These are phyloP conservation scores for Thoreauomyces humboldtii DNA, from an alignment of 192 early-diverging fungal species.

Conservation along the genomic window DNA sequence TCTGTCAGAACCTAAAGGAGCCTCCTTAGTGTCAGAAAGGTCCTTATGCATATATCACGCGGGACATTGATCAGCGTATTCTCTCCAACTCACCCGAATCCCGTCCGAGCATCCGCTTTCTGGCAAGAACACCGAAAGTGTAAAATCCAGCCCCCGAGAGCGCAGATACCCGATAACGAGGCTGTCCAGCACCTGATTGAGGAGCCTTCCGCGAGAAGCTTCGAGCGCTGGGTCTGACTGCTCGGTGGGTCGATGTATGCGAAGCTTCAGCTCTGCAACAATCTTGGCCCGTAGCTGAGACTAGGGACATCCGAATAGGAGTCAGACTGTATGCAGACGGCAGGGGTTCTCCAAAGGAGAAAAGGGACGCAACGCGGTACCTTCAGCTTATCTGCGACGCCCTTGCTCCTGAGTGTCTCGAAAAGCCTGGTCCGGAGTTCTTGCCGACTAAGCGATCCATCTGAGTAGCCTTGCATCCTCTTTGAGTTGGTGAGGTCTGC, in stretches of 20 bases:
- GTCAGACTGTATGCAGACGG: background rate
- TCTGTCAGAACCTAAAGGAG: conserved; percentile 23
- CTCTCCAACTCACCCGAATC: background rate
- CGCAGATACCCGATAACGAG: conserved; percentile 48
- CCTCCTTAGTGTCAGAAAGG: background rate
- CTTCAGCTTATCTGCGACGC: conserved; percentile 47
- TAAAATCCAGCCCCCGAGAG: conserved; percentile 42
- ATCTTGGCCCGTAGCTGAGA: conserved; percentile 47
- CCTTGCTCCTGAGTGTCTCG: conserved; percentile 32
- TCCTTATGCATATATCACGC: too few species aligned
- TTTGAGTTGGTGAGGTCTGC: too few species aligned
- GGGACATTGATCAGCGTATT: too few species aligned
- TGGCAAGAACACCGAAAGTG: conserved; percentile 54
- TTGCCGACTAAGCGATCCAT: conserved; percentile 17
- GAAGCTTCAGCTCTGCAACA: conserved; percentile 37
- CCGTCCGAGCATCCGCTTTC: conserved; percentile 40
- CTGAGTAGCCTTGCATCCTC: too few species aligned
- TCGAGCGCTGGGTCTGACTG: background rate
- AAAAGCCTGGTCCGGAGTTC: conserved; percentile 38
- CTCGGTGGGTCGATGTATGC: background rate
- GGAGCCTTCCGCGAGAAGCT: conserved; percentile 8
- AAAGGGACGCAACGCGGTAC: conserved; percentile 26
- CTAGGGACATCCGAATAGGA: conserved; percentile 14
- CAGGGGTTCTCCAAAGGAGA: background rate
- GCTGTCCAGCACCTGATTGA: conserved; percentile 41